Percentiles rank a stretch among this genome's conserved stretches.
Conservation (phyloP, 2,329 filamentous ascomycete genomes). For the Colletotrichum higginsianum region DNA sequence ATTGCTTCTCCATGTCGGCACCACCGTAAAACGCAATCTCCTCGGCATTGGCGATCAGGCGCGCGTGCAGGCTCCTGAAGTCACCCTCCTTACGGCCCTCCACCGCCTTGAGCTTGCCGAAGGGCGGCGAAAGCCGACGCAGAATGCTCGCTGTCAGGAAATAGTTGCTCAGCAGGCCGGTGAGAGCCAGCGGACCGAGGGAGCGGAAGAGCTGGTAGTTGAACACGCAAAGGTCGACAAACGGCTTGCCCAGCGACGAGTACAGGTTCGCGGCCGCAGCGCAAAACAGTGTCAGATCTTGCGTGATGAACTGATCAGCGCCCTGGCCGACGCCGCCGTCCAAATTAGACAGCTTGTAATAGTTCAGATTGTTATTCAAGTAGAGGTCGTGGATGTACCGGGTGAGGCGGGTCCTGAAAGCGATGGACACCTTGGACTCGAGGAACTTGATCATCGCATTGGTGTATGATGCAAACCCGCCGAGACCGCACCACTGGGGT, state of each 20-base stretch:
- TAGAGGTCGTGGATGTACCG: slow-evolving; percentile 98
- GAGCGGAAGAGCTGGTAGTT: slow-evolving; percentile 97
- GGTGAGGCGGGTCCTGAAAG: slow-evolving; percentile 94
- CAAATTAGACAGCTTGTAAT: slow-evolving; percentile 94
- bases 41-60: slow-evolving; percentile 95
- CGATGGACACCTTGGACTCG: slow-evolving; percentile 97
- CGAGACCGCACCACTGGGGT: slow-evolving; percentile 87
- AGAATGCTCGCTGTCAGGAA: slow-evolving; percentile 93
- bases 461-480: slow-evolving; percentile 94
- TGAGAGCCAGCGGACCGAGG: slow-evolving; percentile 88
- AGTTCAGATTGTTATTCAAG: slow-evolving; percentile 93
- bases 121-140: slow-evolving; percentile 90
- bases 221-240: slow-evolving; percentile 97
- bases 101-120: slow-evolving; percentile 96
- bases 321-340: slow-evolving; percentile 94
- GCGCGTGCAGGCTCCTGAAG: slow-evolving; percentile 90
- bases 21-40: slow-evolving; percentile 98
- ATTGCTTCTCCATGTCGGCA: slow-evolving; percentile 93
- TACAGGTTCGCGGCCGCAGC: slow-evolving; percentile 92
- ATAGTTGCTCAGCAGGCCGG: slow-evolving; percentile 91
- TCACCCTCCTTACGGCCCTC: slow-evolving; percentile 96
- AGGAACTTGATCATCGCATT: slow-evolving; percentile 99
- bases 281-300: slow-evolving; percentile 96
- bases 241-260: slow-evolving; percentile 96
- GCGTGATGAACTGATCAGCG: slow-evolving; percentile 97